A percentile compares a stretch with the other conserved stretches of the same genome.
Conservation (phyloP, 495 filamentous ascomycete species). For the Terfezia boudieri region DNA sequence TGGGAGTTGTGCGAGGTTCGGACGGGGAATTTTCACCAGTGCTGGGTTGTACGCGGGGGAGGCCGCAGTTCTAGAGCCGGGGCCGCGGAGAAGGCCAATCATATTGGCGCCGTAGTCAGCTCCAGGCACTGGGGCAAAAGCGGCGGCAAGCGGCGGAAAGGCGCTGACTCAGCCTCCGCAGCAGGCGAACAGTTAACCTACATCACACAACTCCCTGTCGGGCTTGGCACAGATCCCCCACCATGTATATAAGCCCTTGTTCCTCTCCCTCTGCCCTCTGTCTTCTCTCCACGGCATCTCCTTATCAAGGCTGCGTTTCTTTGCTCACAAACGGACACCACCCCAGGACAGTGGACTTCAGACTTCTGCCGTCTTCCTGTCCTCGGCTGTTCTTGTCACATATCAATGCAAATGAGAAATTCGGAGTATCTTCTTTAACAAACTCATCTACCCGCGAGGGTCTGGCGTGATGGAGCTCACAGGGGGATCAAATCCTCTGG, state of each 20-base stretch:
- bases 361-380: constrained; percentile 16
- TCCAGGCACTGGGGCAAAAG: background rate
- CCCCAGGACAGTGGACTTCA: constrained; percentile 5
- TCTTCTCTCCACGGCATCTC: constrained; percentile 50
- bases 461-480: constrained; percentile 44
- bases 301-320: constrained; percentile 98
- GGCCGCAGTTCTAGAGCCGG: background rate
- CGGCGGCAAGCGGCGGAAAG: background rate
- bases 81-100: background rate
- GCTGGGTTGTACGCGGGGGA: background rate
- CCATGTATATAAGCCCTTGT: background rate
- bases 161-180: background rate
- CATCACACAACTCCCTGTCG: background rate
- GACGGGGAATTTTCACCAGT: background rate
- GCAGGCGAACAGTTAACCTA: background rate
- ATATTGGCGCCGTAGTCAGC: background rate
- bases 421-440: constrained; percentile 91
- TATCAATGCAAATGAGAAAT: constrained; percentile 90
- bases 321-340: constrained; percentile 77
- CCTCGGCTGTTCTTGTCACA: too few relatives aligned
- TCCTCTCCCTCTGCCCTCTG: constrained; percentile 9
- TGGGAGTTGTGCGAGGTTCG: background rate
- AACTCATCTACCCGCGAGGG: constrained; percentile 62
- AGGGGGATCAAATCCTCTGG: background rate
- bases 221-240: background rate